Base-by-base conservation (phyloP, 2,329 filamentous ascomycete species). In the Thelonectria blattea region DNA sequence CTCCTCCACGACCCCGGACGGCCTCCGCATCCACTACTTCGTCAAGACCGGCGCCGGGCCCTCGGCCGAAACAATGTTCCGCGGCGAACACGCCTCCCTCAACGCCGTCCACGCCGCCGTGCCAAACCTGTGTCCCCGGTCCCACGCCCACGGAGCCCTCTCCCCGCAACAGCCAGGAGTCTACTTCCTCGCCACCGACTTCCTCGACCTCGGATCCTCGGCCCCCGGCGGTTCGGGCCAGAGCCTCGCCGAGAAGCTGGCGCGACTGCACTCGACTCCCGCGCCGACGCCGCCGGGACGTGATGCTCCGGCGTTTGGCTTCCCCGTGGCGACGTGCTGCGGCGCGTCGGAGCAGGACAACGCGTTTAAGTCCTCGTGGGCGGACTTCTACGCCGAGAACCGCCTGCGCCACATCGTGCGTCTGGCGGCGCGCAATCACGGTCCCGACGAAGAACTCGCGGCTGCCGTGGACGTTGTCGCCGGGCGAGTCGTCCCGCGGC, bases 311-410 rank as follows among this genome's bases (percentile, higher is more conserved):
- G 80, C 88, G 76, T 97, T 94, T 67, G 94, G 94, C 2, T 97
- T 97, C 71, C 90, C 91, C 0, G 88, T 90, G 0, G 79, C 90
- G 1, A 97, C 93, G 0, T 97, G 91, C 76, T 97, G 94, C 75
- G 93, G 93, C 2, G 86, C 91, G 47, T 95, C 92, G 8, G 84
- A 84, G 42, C 94, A 97, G 76, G 86, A 92, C 49, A 98, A 97
- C 72, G 78, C 78, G 0, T 96, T 85, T 78, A 84, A 81, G 49
- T 77, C 80, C 6, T 90, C 86, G 11, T 98, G 94, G 94, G 87
- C 91, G 1, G 88, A 92, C 0, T 97, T 98, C 71, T 97, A 92
- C 73, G 91, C 90, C 1, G 83, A 96, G 30, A 88, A 89, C 67
- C 82, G 93, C 3, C 76, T 97, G 51, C 80, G 88, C 11, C 82